Base-by-base conservation (phyloP, 2,329 filamentous ascomycete genomes). In the Colletotrichum chlorophyti region DNA sequence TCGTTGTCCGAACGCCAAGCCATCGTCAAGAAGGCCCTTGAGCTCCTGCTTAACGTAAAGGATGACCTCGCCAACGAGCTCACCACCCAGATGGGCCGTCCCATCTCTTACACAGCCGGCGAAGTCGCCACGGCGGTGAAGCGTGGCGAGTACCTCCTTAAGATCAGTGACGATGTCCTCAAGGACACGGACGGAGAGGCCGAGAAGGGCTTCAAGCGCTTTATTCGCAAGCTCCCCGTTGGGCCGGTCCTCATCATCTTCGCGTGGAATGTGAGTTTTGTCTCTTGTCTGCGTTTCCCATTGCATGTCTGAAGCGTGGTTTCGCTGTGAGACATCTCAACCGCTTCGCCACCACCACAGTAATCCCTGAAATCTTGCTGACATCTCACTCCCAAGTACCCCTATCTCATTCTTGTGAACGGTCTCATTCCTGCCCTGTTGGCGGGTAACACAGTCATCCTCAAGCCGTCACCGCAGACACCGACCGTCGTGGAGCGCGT, bases 381-480 rank as follows among this genome's bases (percentile, higher is more conserved):
- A 65, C 65, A 62, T 60, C 7, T 12, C 10, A 12, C 23, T 49
- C 45, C 11, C 66, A 96, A n/a, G 92, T 98, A 98, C 70, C 94
- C 94, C 21, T 98, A 97, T 74, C 81, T 98, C 45, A 96, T 93
- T 65, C 85, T 97, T 26, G 86, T 97, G 70, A 98, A 98, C 79
- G 93, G 92, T 11, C 81, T 98, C 58, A 86, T 98, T 62, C 94
- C 94, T 15, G 94, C 94, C n/a, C 82, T 98, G 34, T 83, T 98
- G 34, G 87, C 91, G 26, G 94, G 94, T 37, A 96, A 97, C 76
- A 88, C 90, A 4, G 91, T 98, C 58, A 95, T 98, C 60, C 78
- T 98, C 55, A 98, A 98, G 78, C 94, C 94, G 19, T 96, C 92
- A 6, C 94, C 94, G 9, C 94, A 98, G 75, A 97, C 94, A 2